Conservation (phyloP, 2,329 filamentous ascomycete species). For the Penicillium sp. region DNA sequence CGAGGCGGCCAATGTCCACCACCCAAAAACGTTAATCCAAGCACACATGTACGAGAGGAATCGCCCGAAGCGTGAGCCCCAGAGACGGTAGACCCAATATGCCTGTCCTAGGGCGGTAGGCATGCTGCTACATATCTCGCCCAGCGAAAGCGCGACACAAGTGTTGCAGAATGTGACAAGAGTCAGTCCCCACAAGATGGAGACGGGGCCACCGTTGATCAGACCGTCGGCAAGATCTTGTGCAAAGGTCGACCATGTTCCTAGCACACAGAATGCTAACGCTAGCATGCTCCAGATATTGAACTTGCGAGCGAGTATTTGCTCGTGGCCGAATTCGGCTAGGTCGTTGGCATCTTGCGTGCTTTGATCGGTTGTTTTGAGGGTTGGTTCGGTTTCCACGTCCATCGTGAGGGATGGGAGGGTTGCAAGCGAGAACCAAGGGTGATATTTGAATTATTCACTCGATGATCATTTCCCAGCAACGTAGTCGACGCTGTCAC, state of each 20-base stretch:
- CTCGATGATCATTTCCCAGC: conserved; percentile 12
- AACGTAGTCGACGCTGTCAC: not conserved
- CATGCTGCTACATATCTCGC: conserved; percentile 58
- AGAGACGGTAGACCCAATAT: conserved; percentile 53
- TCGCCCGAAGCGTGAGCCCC: conserved; percentile 42
- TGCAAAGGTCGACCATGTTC: conserved; percentile 59
- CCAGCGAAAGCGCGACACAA: conserved; percentile 55
- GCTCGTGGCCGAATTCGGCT: conserved; percentile 42
- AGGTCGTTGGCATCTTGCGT: conserved; percentile 42
- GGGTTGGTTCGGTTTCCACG: conserved; percentile 12
- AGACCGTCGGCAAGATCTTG: conserved; percentile 53
- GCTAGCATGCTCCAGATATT: conserved; percentile 56
- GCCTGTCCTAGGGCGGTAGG: conserved; percentile 60
- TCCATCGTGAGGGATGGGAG: conserved; percentile 10
- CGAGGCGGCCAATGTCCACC: conserved; percentile 57
- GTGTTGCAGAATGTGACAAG: conserved; percentile 53
- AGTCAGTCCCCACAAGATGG: conserved; percentile 55
- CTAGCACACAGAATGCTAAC: conserved; percentile 55
- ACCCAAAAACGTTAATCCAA: conserved; percentile 60
- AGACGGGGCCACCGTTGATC: conserved; percentile 52
- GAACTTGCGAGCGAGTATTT: conserved; percentile 49
- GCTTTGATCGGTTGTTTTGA: conserved; percentile 28
- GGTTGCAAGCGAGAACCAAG: not conserved
- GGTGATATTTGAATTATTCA: not conserved
- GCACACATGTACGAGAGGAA: conserved; percentile 57